A percentile compares a stretch with the other conserved stretches of the same genome.
Evolutionary conservation across 2,329 filamentous ascomycete species (phyloP).

Genomic region (Alternaria longipes): DNA sequence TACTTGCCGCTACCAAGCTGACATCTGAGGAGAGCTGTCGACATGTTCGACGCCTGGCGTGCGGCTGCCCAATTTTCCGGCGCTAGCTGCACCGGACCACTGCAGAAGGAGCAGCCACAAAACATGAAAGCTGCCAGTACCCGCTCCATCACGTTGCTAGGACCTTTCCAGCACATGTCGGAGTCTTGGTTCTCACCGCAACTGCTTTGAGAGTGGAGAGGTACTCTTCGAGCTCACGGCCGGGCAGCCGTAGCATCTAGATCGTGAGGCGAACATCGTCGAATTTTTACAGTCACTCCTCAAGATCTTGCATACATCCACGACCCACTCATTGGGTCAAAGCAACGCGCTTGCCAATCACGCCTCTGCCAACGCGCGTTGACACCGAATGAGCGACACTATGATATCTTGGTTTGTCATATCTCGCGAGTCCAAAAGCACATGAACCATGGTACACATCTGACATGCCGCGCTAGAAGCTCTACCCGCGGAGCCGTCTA

Average conservation of each 20-base stretch:
- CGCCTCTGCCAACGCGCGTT: slow-evolving; percentile 4
- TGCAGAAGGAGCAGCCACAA: slow-evolving; percentile 9
- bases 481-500: background rate
- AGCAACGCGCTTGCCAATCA: slow-evolving; percentile 2
- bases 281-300: slow-evolving; percentile 3
- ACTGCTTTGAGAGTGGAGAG: background rate
- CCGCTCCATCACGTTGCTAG: slow-evolving; percentile 6
- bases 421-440: slow-evolving; percentile 2
- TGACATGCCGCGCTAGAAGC: slow-evolving; percentile 10
- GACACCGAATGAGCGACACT: background rate
- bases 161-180: slow-evolving; percentile 2
- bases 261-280: slow-evolving; percentile 6
- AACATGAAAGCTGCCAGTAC: slow-evolving; percentile 9
- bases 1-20: slow-evolving; percentile 5
- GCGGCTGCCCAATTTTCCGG: slow-evolving; percentile 7
- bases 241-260: slow-evolving; percentile 10
- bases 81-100: slow-evolving; percentile 11
- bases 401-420: slow-evolving; percentile 3
- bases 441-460: slow-evolving; percentile 4
- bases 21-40: background rate
- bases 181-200: slow-evolving; percentile 8
- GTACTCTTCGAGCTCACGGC: background rate
- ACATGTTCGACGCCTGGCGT: slow-evolving; percentile 4
- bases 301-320: slow-evolving; percentile 6
- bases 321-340: slow-evolving; percentile 8